Evolutionary conservation across 1,284 basidiomycete species (phyloP), one percentile per base, ranked within the genome.

Genomic region (Ustilago lituana): DNA sequence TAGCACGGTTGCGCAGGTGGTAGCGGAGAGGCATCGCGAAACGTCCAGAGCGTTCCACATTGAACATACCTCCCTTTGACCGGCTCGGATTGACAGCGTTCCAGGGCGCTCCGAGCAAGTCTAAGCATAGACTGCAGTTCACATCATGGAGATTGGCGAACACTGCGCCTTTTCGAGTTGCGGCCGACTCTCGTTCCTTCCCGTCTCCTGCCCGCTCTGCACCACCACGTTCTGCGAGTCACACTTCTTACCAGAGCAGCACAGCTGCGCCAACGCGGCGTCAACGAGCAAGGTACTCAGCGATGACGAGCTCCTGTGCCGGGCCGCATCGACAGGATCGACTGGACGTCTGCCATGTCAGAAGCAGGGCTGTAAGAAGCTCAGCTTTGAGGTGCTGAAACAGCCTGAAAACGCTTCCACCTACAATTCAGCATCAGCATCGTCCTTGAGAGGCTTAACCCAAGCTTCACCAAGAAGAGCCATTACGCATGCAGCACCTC

Each of bases 171-270:
- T 73, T 5, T 36, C 49, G 8, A 43, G 56, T 5, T 78, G 76
- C 51, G 46, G 40, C 12, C 62, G 70, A 11, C 64, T 77, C 15
- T 73, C 75, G 14, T 78, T 78, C 47, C 64, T 78, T 9, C 75
- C 76, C 4, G 51, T 77, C 23, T 53, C 55, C 4, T 78, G 76
- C 26, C 51, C 68, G 9, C 63, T 51, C 39, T 78, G 76, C 52
- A 59, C 50, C 20, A 41, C 46, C 24, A 37, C 43, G 5, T 78
- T 60, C 44, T 78, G 76, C 66, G 74, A 77, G 26, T 56, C 57
- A 9, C 76, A 78, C 36, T 74, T 65, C 35, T 53, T 74, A 3
- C 71, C 76, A 6, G 61, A 56, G 6, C 73, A 75, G 36, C 76
- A 78, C 33, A 19, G 32, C 9, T 78, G 76, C 23, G 40, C 54